Evolutionary conservation across 306 rosid genomes (phyloP).

Genomic region (Cucurbita pepo): DNA sequence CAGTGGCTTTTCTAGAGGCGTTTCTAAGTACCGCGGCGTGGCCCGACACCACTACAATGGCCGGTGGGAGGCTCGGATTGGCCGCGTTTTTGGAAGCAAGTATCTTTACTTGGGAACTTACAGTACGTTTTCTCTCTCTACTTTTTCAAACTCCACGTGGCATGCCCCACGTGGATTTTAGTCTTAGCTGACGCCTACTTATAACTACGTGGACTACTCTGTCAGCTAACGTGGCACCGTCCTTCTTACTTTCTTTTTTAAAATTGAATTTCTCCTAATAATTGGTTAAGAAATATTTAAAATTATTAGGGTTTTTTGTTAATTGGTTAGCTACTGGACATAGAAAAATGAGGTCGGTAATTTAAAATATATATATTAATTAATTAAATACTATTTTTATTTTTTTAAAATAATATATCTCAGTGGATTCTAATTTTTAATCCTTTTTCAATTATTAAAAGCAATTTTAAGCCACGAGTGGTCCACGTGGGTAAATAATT

Average conservation of each 20-base stretch:
- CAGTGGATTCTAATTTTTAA: too few species aligned
- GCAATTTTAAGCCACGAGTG: neutral
- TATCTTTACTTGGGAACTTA: slow-evolving; percentile 84
- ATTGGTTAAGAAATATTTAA: neutral
- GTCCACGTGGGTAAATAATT: neutral
- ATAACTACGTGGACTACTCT: neutral
- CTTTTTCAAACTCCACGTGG: neutral
- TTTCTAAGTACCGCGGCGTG: slow-evolving; percentile 87
- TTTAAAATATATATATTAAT: too few species aligned
- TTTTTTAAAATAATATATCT: too few species aligned
- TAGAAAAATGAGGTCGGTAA: neutral
- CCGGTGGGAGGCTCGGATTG: slow-evolving; percentile 98
- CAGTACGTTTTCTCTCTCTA: slow-evolving; percentile 27
- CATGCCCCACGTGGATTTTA: neutral
- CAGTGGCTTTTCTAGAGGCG: slow-evolving; percentile 88
- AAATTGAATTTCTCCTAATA: neutral
- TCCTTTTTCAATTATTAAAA: too few species aligned
- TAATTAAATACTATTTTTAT: too few species aligned
- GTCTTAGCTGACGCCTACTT: neutral
- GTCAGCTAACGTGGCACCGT: neutral
- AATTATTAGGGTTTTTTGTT: neutral
- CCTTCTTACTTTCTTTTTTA: neutral
- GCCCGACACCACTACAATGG: slow-evolving; percentile 98
- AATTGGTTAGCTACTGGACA: neutral
- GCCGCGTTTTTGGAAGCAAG: slow-evolving; percentile 81